phyloP scores from a whole-genome alignment of 768 basidiomycete species.

The Tylopilus sp. region DNA sequence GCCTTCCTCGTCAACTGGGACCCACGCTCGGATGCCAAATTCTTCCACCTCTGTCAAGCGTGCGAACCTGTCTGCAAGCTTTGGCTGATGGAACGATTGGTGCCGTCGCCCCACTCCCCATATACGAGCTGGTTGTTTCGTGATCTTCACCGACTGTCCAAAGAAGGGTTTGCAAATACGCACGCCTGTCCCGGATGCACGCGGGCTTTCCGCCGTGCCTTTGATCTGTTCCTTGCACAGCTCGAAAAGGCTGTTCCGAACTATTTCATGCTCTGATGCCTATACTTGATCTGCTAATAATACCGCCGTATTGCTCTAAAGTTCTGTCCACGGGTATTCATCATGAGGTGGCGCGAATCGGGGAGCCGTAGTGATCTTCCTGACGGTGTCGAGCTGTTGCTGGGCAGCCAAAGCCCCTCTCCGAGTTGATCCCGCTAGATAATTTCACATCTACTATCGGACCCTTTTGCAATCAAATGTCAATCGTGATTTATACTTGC shows the following conservation, averaged over 20 bases:
- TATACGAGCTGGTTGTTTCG: conserved; percentile 22
- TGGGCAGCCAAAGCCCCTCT: no score
- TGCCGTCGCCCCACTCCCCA: conserved; percentile 6
- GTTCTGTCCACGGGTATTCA: not conserved
- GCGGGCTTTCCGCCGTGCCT: not conserved
- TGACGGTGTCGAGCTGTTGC: not conserved
- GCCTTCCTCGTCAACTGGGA: conserved; percentile 13
- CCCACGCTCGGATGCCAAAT: not conserved
- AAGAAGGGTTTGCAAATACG: not conserved
- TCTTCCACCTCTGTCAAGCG: not conserved
- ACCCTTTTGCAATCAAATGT: not conserved
- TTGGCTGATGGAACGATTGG: conserved; percentile 4
- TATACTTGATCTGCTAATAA: no score
- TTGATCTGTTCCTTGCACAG: not conserved
- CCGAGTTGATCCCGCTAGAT: no score
- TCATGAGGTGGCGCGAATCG: not conserved
- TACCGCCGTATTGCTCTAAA: no score
- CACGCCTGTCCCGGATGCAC: not conserved
- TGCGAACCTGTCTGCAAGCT: conserved; percentile 1
- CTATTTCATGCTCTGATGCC: conserved; percentile 16
- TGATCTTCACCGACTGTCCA: conserved; percentile 15
- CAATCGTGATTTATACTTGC: not conserved
- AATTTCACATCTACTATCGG: not conserved
- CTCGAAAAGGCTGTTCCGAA: conserved; percentile 9
- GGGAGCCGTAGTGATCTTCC: not conserved